Evolutionary conservation across 805 yeast genomes (phyloP), one percentile per base, ranked within the genome.

Genomic region (Saccharomyces paradoxus): DNA sequence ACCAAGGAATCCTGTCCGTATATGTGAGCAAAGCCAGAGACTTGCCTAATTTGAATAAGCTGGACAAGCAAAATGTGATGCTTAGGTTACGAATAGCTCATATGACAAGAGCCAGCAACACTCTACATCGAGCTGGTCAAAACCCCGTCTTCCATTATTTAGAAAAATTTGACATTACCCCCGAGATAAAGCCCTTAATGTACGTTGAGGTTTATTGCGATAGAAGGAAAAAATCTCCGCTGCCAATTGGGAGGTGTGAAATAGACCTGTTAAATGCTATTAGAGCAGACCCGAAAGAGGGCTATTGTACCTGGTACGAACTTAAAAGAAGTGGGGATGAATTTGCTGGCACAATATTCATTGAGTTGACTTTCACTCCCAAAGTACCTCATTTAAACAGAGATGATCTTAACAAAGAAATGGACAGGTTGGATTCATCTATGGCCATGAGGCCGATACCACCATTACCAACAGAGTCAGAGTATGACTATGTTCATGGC

Each of bases 61-160:
- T 92, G 51, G 97, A 95, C 64, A 94, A 94, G 64, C 99, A 94
- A 71, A 86, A 88, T 59, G 99, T 98, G 1, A 91, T 89, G 71
- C 86, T 90, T 56, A 82, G 92, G 5, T 77, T 88, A 12, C 75
- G 98, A 54, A 77, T 94, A 4, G 92, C 91, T 29, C 89, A 88
- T 56, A 80, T 81, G 62, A 92, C 95, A 9, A 83, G 87, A 59
- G 82, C 86, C 63, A 89, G 97, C 0, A 83, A 82, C 37, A 78
- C 89, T 0, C 83, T 87, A 56, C 79, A 81, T 52, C 74, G 98
- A 60, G 99, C 96, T 1, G 99, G 99, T 1, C 99, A 94, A 67
- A 86, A 88, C 4, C 99, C 99, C 0, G 80, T 76, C 22, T 94
- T 97, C 89, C 84, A 88, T 56, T 83, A 83, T 56, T 89, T 87